These are phyloP conservation scores for Cyberlindnera maclurae DNA, from an alignment of 805 yeast genomes.

Conservation along the genomic window DNA sequence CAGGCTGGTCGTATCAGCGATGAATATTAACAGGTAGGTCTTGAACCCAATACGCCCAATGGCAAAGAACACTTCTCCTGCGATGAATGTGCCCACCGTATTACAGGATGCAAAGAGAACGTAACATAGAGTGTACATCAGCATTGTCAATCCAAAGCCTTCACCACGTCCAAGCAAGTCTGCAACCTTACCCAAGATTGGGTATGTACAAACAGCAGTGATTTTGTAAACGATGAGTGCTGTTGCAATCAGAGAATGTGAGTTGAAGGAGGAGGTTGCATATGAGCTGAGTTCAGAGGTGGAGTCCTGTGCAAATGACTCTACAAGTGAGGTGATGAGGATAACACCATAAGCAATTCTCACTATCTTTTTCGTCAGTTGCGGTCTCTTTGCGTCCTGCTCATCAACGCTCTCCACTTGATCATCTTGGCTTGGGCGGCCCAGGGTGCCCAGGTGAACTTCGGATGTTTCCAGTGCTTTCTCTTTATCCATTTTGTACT, in stretches of 20 bases:
- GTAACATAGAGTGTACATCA: conserved; percentile 27
- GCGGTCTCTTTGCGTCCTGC: not conserved
- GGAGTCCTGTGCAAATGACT: conserved; percentile 24
- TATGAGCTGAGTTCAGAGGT: conserved; percentile 21
- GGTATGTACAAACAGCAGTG: conserved; percentile 30
- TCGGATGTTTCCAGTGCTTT: too few species aligned
- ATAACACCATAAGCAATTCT: conserved; percentile 20
- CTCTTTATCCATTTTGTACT: too few species aligned
- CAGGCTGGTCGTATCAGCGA: conserved; percentile 33
- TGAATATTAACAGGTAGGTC: conserved; percentile 29
- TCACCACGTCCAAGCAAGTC: conserved; percentile 32
- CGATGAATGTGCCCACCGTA: conserved; percentile 26
- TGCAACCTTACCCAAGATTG: conserved; percentile 32
- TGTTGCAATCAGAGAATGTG: conserved; percentile 32
- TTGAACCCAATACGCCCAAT: conserved; percentile 33
- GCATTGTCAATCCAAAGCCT: conserved; percentile 29
- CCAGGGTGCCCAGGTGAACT: too few species aligned
- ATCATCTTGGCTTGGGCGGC: too few species aligned
- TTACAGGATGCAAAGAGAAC: conserved; percentile 29
- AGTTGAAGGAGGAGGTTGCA: conserved; percentile 31
- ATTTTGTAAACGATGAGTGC: conserved; percentile 32
- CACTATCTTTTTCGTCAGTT: conserved; percentile 19
- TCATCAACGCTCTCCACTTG: too few species aligned
- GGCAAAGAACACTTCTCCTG: conserved; percentile 31
- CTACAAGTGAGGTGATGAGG: conserved; percentile 24